Evolutionary conservation across 176 grass and related monocot species (phyloP), one percentile per base, ranked within the genome.

Genomic region (Poa pratensis): DNA sequence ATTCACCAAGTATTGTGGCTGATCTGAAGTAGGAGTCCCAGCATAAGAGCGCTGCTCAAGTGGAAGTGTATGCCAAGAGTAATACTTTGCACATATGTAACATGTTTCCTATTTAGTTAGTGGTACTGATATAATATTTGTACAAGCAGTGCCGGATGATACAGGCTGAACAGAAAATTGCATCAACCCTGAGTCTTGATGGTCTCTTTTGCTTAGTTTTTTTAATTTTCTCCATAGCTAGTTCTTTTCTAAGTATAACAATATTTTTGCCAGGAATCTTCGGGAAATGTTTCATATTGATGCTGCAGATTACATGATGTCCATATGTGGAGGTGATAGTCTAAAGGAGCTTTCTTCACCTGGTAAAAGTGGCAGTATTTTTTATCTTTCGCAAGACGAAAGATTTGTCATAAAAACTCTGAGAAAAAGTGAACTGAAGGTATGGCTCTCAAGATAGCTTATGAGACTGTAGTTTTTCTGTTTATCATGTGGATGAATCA

Each of bases 261-360:
- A 64, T 84, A 54, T 45, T 17, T 85, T 84, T 87, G 51, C 67
- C 80, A 98, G 96, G 91, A 96, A 96, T 75, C 93, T 98, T 22
- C 91, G 96, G 63, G 96, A 96, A 88, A 98, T 95, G 96, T 98
- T 98, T 90, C 94, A 89, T 83, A 98, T 98, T 46, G 96, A 98
- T 91, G 93, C 93, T 49, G 96, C 96, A 75, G 93, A 98, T 87
- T 98, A 98, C 85, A 98, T 98, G 96, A 98, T 98, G 96, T 98
- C 96, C 20, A 89, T 98, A 87, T 98, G 96, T 59, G 96, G 96
- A 5, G 96, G 90, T 79, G 91, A 98, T 90, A 91, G 91, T 78
- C 87, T 98, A 69, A 98, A 98, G 78, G 91, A 98, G 89, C 89
- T 95, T 87, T 98, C 96, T 90, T 98, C 96, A 80, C 96, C 96